Evolutionary conservation across 768 basidiomycete species (phyloP), one percentile per base, ranked within the genome.

Genomic region (Sarcodon sp.): DNA sequence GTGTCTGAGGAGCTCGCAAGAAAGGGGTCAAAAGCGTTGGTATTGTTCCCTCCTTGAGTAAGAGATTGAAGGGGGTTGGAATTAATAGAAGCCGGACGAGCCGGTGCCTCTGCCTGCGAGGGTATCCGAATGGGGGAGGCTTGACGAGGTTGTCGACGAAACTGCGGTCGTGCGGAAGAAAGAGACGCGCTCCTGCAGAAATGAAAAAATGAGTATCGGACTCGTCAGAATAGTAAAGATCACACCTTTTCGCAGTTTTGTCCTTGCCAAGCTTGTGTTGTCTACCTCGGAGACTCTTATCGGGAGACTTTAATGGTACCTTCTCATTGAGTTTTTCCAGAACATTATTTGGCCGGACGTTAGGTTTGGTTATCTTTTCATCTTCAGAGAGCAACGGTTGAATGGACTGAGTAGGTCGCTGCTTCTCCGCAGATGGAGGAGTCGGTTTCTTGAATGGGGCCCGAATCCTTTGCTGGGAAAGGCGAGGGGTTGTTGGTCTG

Each of bases 41-140:
- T 62, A 49, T 67, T 63, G 47, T 33, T 59, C n/a, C 45, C 56
- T 33, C 57, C 64, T 43, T 55, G 57, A 47, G 54, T 31, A 38
- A 58, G 58, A 10, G 59, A 54, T 39, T 53, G 62, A 27, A 3
- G 21, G 45, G 61, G 47, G 54, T 52, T 51, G 64, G 62, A 58
- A 61, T 52, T 43, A 55, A 58, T 49, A 10, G 53, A 50, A 32
- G 47, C 39, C 36, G 46, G 44, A 37, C 44, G 43, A 10, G 47
- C 33, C 21, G 56, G 33, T 41, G 51, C 74, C 76, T 82, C 82
- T 76, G 72, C 79, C 75, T 82, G 80, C 74, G 77, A 76, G 75
- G 78, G 59, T 59, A 60, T 55, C 52, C 52, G 49, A 38, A 62
- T 50, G 44, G 64, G 57, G 38, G 83, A 83, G 16, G 79, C 73